phyloP scores from a whole-genome alignment of 768 basidiomycete genomes.

The Amanita pallidorosea region DNA sequence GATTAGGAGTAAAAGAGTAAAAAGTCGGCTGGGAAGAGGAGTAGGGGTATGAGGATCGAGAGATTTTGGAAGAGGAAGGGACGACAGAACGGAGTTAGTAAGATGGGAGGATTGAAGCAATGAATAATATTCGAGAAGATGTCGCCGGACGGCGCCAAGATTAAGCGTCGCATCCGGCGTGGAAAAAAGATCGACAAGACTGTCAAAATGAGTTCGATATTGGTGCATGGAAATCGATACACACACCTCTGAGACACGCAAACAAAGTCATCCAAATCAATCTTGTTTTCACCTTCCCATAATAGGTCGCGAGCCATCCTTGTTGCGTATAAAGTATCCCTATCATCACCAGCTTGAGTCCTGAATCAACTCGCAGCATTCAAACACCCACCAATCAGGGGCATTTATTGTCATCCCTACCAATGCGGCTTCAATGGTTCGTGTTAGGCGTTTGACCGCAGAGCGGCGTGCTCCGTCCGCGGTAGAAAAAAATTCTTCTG shows the following conservation, averaged over 20 bases:
- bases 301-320: constrained; percentile 89
- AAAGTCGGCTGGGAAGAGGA: constrained; percentile 73
- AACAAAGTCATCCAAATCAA: constrained; percentile 77
- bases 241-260: constrained; percentile 83
- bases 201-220: constrained; percentile 18
- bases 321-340: constrained; percentile 85
- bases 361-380: neutral
- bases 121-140: constrained; percentile 82
- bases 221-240: constrained; percentile 9
- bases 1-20: constrained; percentile 68
- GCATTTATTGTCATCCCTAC: constrained; percentile 80
- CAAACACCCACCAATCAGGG: constrained; percentile 71
- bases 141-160: constrained; percentile 49
- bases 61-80: constrained; percentile 73
- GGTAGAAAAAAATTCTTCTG: constrained; percentile 64
- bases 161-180: constrained; percentile 51
- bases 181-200: constrained; percentile 83
- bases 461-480: constrained; percentile 58
- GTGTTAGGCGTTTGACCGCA: constrained; percentile 83
- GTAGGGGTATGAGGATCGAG: constrained; percentile 72
- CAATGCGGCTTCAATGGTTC: constrained; percentile 58
- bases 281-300: constrained; percentile 75
- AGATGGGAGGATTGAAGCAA: constrained; percentile 73
- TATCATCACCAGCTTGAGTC: constrained; percentile 17
- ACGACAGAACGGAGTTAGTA: constrained; percentile 75